Evolutionary conservation across 2,329 filamentous ascomycete genomes (phyloP).

Genomic region (Rhynchosporium graminicola): DNA sequence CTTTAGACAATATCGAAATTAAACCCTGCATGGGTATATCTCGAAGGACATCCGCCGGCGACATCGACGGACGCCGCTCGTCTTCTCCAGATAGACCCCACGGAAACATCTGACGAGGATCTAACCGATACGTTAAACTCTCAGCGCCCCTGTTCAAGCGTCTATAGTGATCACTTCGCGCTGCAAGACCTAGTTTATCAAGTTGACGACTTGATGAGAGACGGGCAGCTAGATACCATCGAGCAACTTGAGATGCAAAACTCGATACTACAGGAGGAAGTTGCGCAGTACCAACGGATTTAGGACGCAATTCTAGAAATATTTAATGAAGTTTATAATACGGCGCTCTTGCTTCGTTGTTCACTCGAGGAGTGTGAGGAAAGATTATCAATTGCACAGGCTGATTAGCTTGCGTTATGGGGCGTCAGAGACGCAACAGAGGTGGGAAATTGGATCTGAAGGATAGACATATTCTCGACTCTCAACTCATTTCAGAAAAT

Average conservation of each 20-base stretch:
- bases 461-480: neutral
- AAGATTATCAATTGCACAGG: slow-evolving; percentile 5
- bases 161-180: slow-evolving; percentile 3
- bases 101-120: neutral
- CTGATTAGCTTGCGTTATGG: neutral
- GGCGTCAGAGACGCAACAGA: neutral
- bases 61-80: neutral
- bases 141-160: neutral
- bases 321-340: slow-evolving; percentile 8
- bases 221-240: slow-evolving; percentile 5
- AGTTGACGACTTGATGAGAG: slow-evolving; percentile 3
- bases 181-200: slow-evolving; percentile 4
- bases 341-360: neutral
- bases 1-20: too few species aligned
- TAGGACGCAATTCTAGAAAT: neutral
- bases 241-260: slow-evolving; percentile 4
- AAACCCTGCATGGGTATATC: neutral
- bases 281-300: neutral
- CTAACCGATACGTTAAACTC: neutral
- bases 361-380: slow-evolving; percentile 2
- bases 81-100: neutral
- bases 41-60: neutral
- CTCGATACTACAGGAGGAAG: neutral
- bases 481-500: slow-evolving; percentile 1
- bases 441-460: slow-evolving; percentile 6